Evolutionary conservation across 768 basidiomycete species (phyloP).

Genomic region (Podaxis pistillaris): DNA sequence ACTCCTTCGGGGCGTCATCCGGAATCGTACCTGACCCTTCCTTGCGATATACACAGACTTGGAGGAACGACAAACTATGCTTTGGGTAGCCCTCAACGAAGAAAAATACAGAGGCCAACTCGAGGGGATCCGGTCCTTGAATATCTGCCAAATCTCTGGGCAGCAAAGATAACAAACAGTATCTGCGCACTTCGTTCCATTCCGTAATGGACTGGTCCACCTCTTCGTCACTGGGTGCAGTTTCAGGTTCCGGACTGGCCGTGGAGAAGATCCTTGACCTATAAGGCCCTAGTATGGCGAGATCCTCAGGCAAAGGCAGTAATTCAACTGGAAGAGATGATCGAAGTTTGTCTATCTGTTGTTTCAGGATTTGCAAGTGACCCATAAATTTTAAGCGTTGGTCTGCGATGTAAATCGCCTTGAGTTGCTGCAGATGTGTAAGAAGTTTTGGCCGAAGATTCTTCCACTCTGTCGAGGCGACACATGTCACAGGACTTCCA

Average conservation of each 20-base stretch:
- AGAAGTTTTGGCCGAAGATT: no score
- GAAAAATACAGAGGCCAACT: background rate
- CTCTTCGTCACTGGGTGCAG: background rate
- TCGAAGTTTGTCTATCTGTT: background rate
- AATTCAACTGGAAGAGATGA: background rate
- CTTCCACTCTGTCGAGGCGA: no score
- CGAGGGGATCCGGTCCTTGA: background rate
- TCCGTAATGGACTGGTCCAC: background rate
- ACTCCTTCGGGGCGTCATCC: no score
- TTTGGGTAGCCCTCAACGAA: background rate
- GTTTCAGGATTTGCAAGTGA: background rate
- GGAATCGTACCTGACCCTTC: no score
- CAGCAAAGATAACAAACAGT: background rate
- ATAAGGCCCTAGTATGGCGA: background rate
- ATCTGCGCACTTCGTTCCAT: background rate
- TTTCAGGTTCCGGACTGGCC: background rate
- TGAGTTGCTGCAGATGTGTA: no score
- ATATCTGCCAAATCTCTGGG: background rate
- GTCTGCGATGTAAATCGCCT: background rate
- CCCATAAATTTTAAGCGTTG: background rate
- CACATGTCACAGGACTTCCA: no score
- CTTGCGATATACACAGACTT: background rate
- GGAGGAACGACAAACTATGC: background rate
- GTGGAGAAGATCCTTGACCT: background rate
- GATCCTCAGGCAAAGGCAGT: background rate